These are phyloP conservation scores for Yamadazyma triangularis DNA, from an alignment of 1,139 yeast species.

Conservation along the genomic window DNA sequence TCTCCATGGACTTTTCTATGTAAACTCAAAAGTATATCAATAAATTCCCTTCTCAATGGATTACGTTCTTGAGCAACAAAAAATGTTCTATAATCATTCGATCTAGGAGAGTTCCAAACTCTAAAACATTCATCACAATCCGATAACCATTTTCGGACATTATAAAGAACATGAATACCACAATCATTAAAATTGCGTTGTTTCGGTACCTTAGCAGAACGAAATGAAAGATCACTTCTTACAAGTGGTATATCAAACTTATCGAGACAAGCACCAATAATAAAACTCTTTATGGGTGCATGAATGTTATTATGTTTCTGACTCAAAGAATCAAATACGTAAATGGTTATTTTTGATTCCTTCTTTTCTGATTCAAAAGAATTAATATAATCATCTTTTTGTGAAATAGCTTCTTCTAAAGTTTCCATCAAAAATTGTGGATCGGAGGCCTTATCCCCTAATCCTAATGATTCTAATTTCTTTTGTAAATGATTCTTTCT, in stretches of 20 bases:
- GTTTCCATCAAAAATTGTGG: too few relatives aligned
- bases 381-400: too few relatives aligned
- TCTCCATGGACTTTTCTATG: constrained; percentile 13
- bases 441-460: too few relatives aligned
- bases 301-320: constrained; percentile 53
- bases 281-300: constrained; percentile 54
- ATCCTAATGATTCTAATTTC: background rate
- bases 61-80: constrained; percentile 32
- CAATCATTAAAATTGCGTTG: constrained; percentile 93
- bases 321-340: constrained; percentile 73
- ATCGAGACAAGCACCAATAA: constrained; percentile 69
- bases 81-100: constrained; percentile 11
- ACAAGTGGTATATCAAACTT: constrained; percentile 48
- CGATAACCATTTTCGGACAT: constrained; percentile 60
- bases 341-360: constrained; percentile 34
- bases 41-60: constrained; percentile 26
- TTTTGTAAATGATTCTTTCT: background rate
- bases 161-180: constrained; percentile 88
- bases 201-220: constrained; percentile 64
- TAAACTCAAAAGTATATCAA: constrained; percentile 21
- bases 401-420: too few relatives aligned
- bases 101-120: constrained; percentile 39
- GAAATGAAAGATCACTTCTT: constrained; percentile 37
- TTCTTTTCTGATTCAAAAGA: constrained; percentile 1
- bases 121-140: constrained; percentile 46